These are phyloP conservation scores for Fusarium pseudograminearum DNA, from an alignment of 2,329 filamentous ascomycete species.

Conservation along the genomic window DNA sequence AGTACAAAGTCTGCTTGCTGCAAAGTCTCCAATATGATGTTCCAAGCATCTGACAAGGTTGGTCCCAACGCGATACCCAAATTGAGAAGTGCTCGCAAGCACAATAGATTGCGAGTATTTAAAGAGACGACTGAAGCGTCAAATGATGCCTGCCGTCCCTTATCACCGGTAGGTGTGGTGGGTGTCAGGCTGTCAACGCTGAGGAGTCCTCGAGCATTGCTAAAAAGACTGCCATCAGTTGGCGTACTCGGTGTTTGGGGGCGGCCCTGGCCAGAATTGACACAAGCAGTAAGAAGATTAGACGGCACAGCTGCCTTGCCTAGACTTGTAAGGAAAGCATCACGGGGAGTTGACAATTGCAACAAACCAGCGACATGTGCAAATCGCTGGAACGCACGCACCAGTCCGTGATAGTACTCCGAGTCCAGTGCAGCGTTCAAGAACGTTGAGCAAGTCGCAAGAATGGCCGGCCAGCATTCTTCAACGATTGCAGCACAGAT, in stretches of 20 bases:
- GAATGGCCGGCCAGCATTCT: constrained; percentile 93
- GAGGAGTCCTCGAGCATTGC: constrained; percentile 77
- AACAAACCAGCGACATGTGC: constrained; percentile 93
- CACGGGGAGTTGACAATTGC: constrained; percentile 84
- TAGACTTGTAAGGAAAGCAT: constrained; percentile 93
- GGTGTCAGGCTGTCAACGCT: constrained; percentile 78
- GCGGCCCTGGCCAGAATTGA: constrained; percentile 62
- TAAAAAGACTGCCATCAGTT: constrained; percentile 70
- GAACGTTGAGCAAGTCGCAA: constrained; percentile 96
- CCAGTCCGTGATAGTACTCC: constrained; percentile 92
- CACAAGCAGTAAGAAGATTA: constrained; percentile 74
- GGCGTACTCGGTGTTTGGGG: constrained; percentile 59
- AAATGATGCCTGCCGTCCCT: constrained; percentile 68
- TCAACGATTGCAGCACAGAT: constrained; percentile 87
- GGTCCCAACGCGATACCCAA: constrained; percentile 94
- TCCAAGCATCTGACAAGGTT: constrained; percentile 86
- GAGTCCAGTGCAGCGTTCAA: constrained; percentile 91
- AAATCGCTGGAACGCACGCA: constrained; percentile 93
- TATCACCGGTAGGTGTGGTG: constrained; percentile 67
- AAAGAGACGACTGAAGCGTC: constrained; percentile 69
- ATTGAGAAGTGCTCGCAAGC: constrained; percentile 91
- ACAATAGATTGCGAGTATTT: constrained; percentile 90
- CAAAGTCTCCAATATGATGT: constrained; percentile 89
- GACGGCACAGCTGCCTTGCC: constrained; percentile 93
- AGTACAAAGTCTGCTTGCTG: constrained; percentile 93